Base-by-base conservation (phyloP, 2,329 filamentous ascomycete genomes). In the Malbranchea cinnamomea region DNA sequence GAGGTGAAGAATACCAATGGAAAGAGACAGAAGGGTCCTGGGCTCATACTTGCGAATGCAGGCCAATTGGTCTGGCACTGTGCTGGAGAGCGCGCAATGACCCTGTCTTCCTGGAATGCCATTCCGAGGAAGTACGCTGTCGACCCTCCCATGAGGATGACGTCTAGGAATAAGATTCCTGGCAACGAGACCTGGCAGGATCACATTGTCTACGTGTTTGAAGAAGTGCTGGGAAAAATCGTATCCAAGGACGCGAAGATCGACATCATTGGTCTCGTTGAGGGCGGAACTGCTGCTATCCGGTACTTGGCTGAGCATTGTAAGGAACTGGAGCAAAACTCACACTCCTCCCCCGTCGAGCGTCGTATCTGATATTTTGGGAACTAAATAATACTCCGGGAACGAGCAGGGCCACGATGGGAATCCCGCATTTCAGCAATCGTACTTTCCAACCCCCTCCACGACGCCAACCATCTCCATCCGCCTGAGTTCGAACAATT, bases 61-160 rank as follows among this genome's bases (percentile, higher is more conserved):
- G 82, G 81, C 4, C 74, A 91, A 54, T 59, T 80, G 11, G 61
- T 75, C 43, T 94, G 82, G 74, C 81, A 78, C 50, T 71, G 78
- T 23, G 65, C 68, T 30, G 65, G 65, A 1, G 55, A 64, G 30
- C 65, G 67, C 28, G 62, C 72, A 0, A 60, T 92, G 37, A 78
- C 70, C 1, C 49, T 64, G 1, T 46, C 48, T 0, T 65, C 63
- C 3, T 78, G 76, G 62, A 47, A 60, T 5, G 62, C 61, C 2
- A 54, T 77, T 25, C 74, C 75, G 1, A 66, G 75, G 41, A 60
- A 63, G 33, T 78, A 71, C 27, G 65, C 73, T 2, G 72, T 75
- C 7, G 71, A 80, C 37, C 48, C 56, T 3, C 63, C 66, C 2
- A 59, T 64, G 27, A 55, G 54, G 17, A 60, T 76, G 35, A 48